Evolutionary conservation across 306 rosid species (phyloP).

Genomic region (Inga oerstediana): DNA sequence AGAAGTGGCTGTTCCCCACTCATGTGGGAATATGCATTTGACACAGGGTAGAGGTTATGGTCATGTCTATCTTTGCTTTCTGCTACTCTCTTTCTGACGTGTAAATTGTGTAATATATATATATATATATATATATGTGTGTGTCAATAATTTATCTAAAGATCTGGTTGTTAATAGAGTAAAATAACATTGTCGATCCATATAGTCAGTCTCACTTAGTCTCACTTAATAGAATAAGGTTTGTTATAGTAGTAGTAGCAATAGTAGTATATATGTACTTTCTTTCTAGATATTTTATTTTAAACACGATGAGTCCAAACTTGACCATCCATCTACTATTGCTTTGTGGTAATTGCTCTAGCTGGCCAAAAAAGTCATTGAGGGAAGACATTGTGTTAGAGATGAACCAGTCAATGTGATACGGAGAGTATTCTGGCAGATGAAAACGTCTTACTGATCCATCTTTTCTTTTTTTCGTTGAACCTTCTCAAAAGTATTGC

Average conservation of each 20-base stretch:
- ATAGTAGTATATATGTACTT: background rate
- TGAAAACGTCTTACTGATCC: background rate
- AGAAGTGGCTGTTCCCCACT: background rate
- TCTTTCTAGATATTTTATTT: background rate
- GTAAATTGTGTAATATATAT: background rate
- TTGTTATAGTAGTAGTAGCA: no score
- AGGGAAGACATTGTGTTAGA: background rate
- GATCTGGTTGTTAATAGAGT: no score
- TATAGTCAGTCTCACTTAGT: no score
- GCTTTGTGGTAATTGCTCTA: background rate
- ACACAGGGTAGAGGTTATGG: background rate
- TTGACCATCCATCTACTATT: background rate
- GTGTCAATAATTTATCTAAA: no score
- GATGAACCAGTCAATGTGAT: conserved; percentile 1
- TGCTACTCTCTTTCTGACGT: background rate
- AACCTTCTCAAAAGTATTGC: background rate
- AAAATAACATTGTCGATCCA: no score
- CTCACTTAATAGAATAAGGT: no score
- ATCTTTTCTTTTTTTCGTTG: background rate
- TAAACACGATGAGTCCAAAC: background rate
- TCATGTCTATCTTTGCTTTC: background rate
- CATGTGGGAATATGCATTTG: background rate
- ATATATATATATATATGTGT: background rate
- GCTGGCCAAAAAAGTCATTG: background rate
- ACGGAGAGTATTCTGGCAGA: background rate